phyloP scores from a whole-genome alignment of 192 early-diverging fungal species.

The Thamnidium elegans region DNA sequence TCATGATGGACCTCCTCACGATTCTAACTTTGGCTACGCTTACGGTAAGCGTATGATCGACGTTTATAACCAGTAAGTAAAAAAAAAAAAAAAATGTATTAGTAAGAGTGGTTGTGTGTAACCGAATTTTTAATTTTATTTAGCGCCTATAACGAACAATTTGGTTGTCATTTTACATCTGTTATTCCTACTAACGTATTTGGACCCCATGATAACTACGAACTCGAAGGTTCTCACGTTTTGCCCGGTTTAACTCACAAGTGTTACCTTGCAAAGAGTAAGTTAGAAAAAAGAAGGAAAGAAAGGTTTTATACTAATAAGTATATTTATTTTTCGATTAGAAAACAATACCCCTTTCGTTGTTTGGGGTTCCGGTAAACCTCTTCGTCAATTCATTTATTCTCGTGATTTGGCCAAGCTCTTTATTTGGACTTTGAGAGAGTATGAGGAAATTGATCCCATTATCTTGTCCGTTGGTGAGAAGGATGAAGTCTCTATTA shows the following conservation, averaged over 20 bases:
- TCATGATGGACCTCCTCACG: constrained; percentile 77
- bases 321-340: constrained; percentile 25
- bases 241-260: constrained; percentile 80
- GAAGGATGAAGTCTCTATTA: constrained; percentile 75
- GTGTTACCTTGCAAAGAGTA: constrained; percentile 77
- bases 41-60: constrained; percentile 83
- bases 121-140: constrained; percentile 4
- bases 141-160: constrained; percentile 76
- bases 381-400: constrained; percentile 82
- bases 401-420: constrained; percentile 77
- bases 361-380: constrained; percentile 71
- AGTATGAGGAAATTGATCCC: constrained; percentile 76
- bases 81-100: too few relatives aligned
- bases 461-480: constrained; percentile 80
- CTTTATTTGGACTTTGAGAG: constrained; percentile 78
- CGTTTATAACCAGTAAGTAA: constrained; percentile 69
- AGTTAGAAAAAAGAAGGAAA: constrained; percentile 12
- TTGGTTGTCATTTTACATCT: constrained; percentile 75
- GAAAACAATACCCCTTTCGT: constrained; percentile 72
- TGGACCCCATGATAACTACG: constrained; percentile 78
- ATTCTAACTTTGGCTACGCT: constrained; percentile 81
- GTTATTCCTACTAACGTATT: constrained; percentile 83
- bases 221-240: constrained; percentile 77
- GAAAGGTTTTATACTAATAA: neutral
- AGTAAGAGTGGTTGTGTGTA: neutral